Evolutionary conservation across 164 flowering plant genomes (phyloP).

Genomic region (Kingdonia uniflora): DNA sequence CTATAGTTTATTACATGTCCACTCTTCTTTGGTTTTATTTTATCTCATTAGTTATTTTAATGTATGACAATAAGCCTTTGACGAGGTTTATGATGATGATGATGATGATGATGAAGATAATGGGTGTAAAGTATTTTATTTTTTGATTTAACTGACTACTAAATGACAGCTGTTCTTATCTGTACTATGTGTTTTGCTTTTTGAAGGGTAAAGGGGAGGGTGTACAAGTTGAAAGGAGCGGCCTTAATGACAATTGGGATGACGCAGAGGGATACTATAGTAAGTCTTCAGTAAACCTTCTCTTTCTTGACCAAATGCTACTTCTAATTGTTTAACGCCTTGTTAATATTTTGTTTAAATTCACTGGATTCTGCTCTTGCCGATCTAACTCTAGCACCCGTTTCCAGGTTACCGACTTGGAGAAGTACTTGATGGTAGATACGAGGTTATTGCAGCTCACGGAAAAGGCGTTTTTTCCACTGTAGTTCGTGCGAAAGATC

Average conservation of each 20-base stretch:
- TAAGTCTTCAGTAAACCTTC: conserved; percentile 45
- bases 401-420: conserved; percentile 80
- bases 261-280: conserved; percentile 97
- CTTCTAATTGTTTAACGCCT: no score
- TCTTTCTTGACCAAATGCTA: no score
- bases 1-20: no score
- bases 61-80: no score
- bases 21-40: no score
- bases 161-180: not conserved
- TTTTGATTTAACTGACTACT: not conserved
- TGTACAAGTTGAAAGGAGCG: conserved; percentile 57
- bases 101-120: not conserved
- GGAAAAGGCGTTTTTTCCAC: conserved; percentile 98
- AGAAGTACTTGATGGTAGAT: conserved; percentile 87
- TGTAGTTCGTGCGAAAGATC: conserved; percentile 96
- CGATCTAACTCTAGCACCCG: no score
- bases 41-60: no score
- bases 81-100: not conserved
- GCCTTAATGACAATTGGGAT: conserved; percentile 96
- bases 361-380: not conserved
- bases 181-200: not conserved
- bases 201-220: conserved; percentile 71
- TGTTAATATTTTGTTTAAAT: not conserved
- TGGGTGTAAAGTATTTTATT: not conserved
- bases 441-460: conserved; percentile 89